Conservation (phyloP, 2,329 filamentous ascomycete species). For the Ceratocystis harringtonii region DNA sequence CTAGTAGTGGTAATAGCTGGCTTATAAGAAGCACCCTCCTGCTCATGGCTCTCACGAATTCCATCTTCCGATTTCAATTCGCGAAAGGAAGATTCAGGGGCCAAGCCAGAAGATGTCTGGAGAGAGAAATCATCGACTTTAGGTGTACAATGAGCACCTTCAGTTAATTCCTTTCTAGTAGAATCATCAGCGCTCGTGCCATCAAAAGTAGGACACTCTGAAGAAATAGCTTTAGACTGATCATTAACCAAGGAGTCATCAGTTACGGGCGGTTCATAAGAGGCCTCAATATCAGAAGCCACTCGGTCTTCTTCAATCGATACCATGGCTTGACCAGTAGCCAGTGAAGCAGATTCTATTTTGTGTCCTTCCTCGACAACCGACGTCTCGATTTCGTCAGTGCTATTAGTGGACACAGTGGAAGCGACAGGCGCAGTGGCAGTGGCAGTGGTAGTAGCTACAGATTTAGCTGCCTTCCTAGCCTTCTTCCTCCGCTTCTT, state of each 20-base stretch:
- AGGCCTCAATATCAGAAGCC: neutral
- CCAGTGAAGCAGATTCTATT: neutral
- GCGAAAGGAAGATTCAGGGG: neutral
- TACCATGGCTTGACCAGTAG: neutral
- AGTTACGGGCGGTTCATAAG: neutral
- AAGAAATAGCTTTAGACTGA: too few relatives aligned
- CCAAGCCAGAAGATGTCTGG: neutral
- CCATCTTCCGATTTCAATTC: neutral
- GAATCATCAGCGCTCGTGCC: too few relatives aligned
- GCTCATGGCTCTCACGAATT: neutral
- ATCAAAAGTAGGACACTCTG: too few relatives aligned
- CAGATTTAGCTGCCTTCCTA: conserved; percentile 2
- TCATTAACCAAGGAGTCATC: too few relatives aligned
- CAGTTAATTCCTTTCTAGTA: too few relatives aligned
- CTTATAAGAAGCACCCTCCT: neutral
- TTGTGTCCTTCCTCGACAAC: neutral
- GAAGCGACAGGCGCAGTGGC: neutral
- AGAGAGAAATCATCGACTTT: neutral
- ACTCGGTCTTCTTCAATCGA: neutral
- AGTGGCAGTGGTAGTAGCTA: neutral
- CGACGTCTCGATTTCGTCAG: neutral
- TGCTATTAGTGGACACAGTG: neutral
- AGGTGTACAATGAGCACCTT: neutral
- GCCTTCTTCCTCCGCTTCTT: conserved; percentile 6
- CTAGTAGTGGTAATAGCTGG: neutral